Evolutionary conservation across 306 rosid genomes (phyloP).

Genomic region (Vigna trinervia): DNA sequence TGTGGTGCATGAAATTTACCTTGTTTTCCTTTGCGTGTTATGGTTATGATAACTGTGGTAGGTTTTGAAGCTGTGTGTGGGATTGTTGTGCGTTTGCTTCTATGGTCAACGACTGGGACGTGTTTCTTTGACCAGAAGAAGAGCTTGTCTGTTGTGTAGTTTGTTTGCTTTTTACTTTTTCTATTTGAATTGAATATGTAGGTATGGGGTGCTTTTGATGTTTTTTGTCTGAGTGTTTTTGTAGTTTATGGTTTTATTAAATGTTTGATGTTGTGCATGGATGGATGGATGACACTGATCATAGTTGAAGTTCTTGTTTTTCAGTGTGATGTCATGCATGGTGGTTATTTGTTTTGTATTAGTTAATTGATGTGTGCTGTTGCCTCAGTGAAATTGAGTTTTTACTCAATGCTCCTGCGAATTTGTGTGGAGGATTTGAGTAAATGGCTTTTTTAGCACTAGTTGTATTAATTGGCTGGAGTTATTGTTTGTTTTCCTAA

Average conservation of each 20-base stretch:
- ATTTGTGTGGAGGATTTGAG: slow-evolving; percentile 17
- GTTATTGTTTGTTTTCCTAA: not conserved
- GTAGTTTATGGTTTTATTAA: not conserved
- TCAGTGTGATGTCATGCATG: slow-evolving; percentile 9
- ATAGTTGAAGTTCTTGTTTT: not conserved
- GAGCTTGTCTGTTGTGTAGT: not conserved
- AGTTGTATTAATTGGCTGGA: slow-evolving; percentile 7
- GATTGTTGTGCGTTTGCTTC: not conserved
- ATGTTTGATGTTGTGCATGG: slow-evolving; percentile 25
- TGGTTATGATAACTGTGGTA: slow-evolving; percentile 29
- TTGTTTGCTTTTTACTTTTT: not conserved
- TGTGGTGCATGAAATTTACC: slow-evolving; percentile 41
- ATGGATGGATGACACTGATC: not conserved
- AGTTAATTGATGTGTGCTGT: not conserved
- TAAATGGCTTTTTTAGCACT: slow-evolving; percentile 23
- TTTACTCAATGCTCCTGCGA: not conserved
- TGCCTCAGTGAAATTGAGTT: slow-evolving; percentile 8
- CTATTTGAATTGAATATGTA: not conserved
- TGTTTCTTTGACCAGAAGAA: slow-evolving; percentile 40
- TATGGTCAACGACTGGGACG: slow-evolving; percentile 41
- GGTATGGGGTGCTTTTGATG: not conserved
- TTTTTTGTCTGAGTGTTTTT: not conserved
- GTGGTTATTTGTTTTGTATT: slow-evolving; percentile 15
- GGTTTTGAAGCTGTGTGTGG: not conserved
- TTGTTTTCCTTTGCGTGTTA: slow-evolving; percentile 8